Evolutionary conservation across 2,329 filamentous ascomycete species (phyloP).

Genomic region (Metarhizium sp.): DNA sequence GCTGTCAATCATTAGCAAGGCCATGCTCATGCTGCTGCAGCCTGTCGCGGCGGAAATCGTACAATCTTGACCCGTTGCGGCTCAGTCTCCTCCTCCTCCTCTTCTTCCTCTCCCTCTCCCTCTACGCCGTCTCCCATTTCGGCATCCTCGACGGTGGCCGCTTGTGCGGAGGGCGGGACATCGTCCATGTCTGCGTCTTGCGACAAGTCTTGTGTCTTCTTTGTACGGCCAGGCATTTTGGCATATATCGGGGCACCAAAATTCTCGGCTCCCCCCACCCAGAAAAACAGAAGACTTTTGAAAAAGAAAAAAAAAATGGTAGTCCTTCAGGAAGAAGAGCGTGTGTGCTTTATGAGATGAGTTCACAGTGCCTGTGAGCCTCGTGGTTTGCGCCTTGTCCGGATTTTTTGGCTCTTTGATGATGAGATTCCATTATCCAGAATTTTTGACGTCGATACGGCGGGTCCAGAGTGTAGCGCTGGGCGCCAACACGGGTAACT

Average conservation of each 20-base stretch:
- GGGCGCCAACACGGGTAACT: neutral
- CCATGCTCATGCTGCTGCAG: neutral
- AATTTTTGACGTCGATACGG: slow-evolving; percentile 8
- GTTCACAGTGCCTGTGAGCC: neutral
- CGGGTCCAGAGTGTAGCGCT: neutral
- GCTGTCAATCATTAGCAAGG: slow-evolving; percentile 34
- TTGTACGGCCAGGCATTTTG: slow-evolving; percentile 32
- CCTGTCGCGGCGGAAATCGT: slow-evolving; percentile 13
- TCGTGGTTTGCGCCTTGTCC: neutral
- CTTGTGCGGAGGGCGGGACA: slow-evolving; percentile 28
- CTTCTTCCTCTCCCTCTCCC: slow-evolving; percentile 26
- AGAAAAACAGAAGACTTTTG: too few relatives aligned
- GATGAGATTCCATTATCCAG: neutral
- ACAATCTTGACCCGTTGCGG: slow-evolving; percentile 55
- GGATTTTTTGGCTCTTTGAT: neutral
- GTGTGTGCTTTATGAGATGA: neutral
- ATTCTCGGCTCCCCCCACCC: neutral
- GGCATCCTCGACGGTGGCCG: slow-evolving; percentile 23
- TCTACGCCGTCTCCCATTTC: slow-evolving; percentile 22
- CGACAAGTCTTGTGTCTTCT: slow-evolving; percentile 19
- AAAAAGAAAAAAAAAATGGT: too few relatives aligned
- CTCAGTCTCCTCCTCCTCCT: slow-evolving; percentile 34
- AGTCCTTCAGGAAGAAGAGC: neutral
- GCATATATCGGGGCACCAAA: neutral
- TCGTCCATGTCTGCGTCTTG: slow-evolving; percentile 36